phyloP scores from a whole-genome alignment of 2,329 filamentous ascomycete species.

The Rhynchosporium secalis region DNA sequence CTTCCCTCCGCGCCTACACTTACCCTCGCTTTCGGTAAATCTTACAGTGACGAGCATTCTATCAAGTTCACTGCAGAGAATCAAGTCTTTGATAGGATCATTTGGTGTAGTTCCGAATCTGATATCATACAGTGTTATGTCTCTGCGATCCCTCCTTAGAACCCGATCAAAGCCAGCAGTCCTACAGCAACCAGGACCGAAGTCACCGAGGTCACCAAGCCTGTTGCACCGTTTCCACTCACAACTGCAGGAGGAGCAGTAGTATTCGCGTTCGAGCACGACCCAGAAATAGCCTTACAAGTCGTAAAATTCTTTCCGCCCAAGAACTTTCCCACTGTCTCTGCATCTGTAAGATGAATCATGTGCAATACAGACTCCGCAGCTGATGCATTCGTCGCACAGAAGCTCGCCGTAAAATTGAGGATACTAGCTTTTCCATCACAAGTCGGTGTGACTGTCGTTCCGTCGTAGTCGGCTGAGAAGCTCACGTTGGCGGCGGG shows the following conservation, averaged over 20 bases:
- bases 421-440: conserved; percentile 29
- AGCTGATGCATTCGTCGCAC: conserved; percentile 29
- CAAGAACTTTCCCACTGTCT: conserved; percentile 29
- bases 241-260: conserved; percentile 12
- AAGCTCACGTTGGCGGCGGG: conserved; percentile 30
- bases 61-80: background rate
- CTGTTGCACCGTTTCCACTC: conserved; percentile 10
- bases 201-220: background rate
- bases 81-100: background rate
- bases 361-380: conserved; percentile 27
- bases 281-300: conserved; percentile 22
- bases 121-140: background rate
- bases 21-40: too few species aligned
- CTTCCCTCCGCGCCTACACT: too few species aligned
- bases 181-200: conserved; percentile 6
- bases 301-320: conserved; percentile 32
- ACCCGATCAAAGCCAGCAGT: conserved; percentile 1
- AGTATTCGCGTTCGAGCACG: conserved; percentile 14
- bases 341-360: conserved; percentile 29
- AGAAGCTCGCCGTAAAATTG: conserved; percentile 36
- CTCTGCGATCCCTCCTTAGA: background rate
- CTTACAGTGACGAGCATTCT: too few species aligned
- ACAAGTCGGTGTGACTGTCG: conserved; percentile 32
- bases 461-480: conserved; percentile 32
- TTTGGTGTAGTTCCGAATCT: background rate